Evolutionary conservation across 1,284 basidiomycete species (phyloP), one percentile per base, ranked within the genome.

Genomic region (Irpex lacteus): DNA sequence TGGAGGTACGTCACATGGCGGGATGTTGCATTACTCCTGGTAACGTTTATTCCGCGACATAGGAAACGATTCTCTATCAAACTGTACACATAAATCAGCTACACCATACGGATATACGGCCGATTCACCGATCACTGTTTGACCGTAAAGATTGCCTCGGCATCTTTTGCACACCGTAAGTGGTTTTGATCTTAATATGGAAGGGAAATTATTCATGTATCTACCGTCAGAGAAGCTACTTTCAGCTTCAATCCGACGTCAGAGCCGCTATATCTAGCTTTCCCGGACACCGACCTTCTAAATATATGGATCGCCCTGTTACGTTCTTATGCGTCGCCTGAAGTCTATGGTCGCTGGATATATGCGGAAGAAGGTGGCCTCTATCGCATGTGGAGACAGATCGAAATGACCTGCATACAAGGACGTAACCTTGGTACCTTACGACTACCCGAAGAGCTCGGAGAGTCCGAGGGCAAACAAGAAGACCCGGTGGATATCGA

Each of bases 341-440:
- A 94, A 72, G 84, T 91, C 60, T 91, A 92, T 70, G 91, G 91
- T 9, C 81, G 82, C 63, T 78, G 80, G 71, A 77, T 81, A 65
- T 81, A 80, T 56, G 79, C 83, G n/a, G 69, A 76, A 52, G 88
- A 90, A 66, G 90, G 89, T 50, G 91, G 91, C 4, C 83, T 89
- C 18, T 94, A 92, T 73, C 86, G 91, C 61, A 90, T 94, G 84
- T 94, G 91, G 91, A 82, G 92, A 61, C 89, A 92, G 72, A 83
- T 93, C 38, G 86, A 91, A 67, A 78, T 93, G 13, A 82, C 82
- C 32, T 80, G 92, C 60, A 79, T 88, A 40, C 87, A 90, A 75
- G 91, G 85, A 32, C 86, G 90, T 57, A 87, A 87, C 70, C 78
- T 93, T 50, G 89, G 87, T 54, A 80, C 68, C 9, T 60, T 71